Conservation (phyloP, 306 rosid genomes). For the Casuarina equisetifolia region DNA sequence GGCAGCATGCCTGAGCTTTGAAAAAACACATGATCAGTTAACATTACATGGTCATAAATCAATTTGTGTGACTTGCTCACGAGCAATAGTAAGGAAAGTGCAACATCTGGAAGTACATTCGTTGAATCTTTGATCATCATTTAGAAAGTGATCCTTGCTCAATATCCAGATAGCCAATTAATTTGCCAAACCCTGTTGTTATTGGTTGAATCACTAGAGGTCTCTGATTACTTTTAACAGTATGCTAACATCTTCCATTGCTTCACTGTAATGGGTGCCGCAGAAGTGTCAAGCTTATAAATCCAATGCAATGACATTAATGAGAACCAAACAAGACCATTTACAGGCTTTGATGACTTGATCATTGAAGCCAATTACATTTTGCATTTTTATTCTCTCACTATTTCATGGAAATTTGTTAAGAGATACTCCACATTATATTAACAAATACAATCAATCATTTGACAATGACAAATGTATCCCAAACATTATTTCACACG, state of each 20-base stretch:
- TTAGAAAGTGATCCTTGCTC: neutral
- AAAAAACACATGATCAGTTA: neutral
- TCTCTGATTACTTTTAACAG: neutral
- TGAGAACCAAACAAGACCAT: neutral
- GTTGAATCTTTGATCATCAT: neutral
- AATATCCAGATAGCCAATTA: neutral
- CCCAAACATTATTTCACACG: neutral
- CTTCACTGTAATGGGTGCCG: neutral
- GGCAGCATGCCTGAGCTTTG: neutral
- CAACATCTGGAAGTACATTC: neutral
- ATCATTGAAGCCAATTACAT: neutral
- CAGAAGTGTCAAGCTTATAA: neutral
- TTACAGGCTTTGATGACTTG: neutral
- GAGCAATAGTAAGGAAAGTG: neutral
- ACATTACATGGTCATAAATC: neutral
- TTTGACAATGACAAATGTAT: neutral
- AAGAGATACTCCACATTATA: constrained; percentile 5
- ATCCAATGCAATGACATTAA: neutral
- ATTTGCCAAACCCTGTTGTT: neutral
- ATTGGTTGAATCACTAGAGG: constrained; percentile 1
- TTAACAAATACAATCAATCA: neutral
- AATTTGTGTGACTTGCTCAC: neutral
- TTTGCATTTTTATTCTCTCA: neutral
- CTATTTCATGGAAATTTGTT: constrained; percentile 12
- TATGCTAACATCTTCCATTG: neutral